Percentiles rank a stretch among this genome's conserved stretches.
Conservation (phyloP, 164 flowering plant genomes). For the Vitis vinifera region DNA sequence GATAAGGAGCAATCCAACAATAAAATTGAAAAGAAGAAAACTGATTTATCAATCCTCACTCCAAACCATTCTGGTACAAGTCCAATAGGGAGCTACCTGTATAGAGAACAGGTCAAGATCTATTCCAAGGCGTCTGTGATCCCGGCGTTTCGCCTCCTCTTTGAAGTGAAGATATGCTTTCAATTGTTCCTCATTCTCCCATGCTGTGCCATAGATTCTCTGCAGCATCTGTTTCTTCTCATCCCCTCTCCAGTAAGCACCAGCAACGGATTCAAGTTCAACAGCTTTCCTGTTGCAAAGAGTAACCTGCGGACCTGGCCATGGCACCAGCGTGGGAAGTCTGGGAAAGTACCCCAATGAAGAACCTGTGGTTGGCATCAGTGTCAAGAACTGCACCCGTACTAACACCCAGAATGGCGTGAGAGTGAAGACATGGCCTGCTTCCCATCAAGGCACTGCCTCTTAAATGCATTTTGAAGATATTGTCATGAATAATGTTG, state of each 20-base stretch:
- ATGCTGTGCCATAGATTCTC: constrained; percentile 96
- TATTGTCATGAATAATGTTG: too few relatives aligned
- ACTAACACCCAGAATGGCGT: too few relatives aligned
- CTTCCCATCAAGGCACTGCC: too few relatives aligned
- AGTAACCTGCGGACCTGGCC: too few relatives aligned
- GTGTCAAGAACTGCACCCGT: too few relatives aligned
- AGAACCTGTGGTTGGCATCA: too few relatives aligned
- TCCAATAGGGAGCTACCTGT: constrained; percentile 47
- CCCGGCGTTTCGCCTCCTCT: constrained; percentile 94
- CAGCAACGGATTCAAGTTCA: constrained; percentile 96
- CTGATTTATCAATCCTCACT: background rate
- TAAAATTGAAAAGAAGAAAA: background rate
- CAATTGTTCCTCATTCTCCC: constrained; percentile 91
- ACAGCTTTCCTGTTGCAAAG: constrained; percentile 62
- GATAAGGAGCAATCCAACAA: background rate
- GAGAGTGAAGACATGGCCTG: too few relatives aligned
- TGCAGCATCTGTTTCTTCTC: constrained; percentile 86
- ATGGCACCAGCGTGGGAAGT: too few relatives aligned
- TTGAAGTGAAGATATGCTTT: constrained; percentile 86
- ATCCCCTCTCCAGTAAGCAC: constrained; percentile 99
- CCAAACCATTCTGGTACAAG: background rate
- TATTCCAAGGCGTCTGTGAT: constrained; percentile 89
- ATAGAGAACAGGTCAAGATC: constrained; percentile 95
- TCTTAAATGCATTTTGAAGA: too few relatives aligned
- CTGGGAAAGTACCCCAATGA: too few relatives aligned